Evolutionary conservation across 116 monocot genomes (phyloP), one percentile per base, ranked within the genome.

Genomic region (Dioscorea cayenensis): DNA sequence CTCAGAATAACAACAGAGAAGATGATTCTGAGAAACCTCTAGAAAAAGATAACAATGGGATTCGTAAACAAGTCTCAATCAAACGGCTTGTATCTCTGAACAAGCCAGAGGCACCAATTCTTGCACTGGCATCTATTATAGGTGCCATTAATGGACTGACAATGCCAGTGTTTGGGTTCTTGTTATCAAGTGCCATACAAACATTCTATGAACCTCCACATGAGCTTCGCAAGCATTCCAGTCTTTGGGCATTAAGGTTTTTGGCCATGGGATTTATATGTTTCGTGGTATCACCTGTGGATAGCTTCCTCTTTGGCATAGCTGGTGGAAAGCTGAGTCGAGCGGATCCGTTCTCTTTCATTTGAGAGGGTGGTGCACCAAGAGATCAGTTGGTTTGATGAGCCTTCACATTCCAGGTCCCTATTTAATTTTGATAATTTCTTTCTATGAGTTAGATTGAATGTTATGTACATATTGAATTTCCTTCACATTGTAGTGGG

Each of bases 301-400:
- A 69, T 11, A 76, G 64, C 73, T 76, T 82, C 12, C 43, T 43
- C 17, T 86, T 82, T 38, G 76, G 16, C 1, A 18, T 86, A 4
- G 86, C 82, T 50, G 82, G 85, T 0, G 66, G 72, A n/a, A 75
- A 71, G 36, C 51, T 85, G 52, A 78, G 76, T 83, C 10, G 51
- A 75, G 55, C 70, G 87, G 8, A 76, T 87, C 28, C 74, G 87
- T 55, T 52, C 67, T 13, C 65, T 77, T 72, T 69, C 78, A 63
- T 87, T 87, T 71, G 62, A 81, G 66, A 87, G 63, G 49, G 83
- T 83, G 35, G 58, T 87, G 11, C 60, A 81, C 28, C 66, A 72
- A 67, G 85, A 85, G 64, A 66, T 81, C 11, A 65, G 67, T 2
- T 85, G 81, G 81, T 87, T 87, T 67, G 87, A 87, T 66, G 29